Evolutionary conservation across 805 yeast genomes (phyloP).

Genomic region (Ogataea saltuana): DNA sequence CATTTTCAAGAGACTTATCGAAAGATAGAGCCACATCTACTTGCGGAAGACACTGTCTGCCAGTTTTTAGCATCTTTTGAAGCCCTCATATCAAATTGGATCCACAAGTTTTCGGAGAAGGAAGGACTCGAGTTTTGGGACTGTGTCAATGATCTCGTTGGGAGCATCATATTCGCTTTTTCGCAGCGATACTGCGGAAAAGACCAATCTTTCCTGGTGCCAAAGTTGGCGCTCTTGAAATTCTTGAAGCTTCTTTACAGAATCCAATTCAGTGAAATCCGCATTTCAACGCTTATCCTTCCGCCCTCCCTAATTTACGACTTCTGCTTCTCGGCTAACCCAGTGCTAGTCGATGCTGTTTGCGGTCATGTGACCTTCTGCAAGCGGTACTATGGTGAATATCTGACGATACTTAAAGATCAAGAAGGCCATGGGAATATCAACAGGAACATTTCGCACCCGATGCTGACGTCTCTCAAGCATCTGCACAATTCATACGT

Average conservation of each 20-base stretch:
- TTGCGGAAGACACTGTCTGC: neutral
- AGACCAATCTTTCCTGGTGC: neutral
- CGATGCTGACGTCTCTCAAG: slow-evolving; percentile 28
- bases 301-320: slow-evolving; percentile 43
- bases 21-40: slow-evolving; percentile 8
- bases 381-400: slow-evolving; percentile 38
- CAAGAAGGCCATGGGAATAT: slow-evolving; percentile 15
- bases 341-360: slow-evolving; percentile 45
- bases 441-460: slow-evolving; percentile 14
- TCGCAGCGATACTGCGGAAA: slow-evolving; percentile 14
- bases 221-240: slow-evolving; percentile 14
- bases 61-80: slow-evolving; percentile 10
- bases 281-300: slow-evolving; percentile 33
- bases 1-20: slow-evolving; percentile 13
- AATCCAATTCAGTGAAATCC: slow-evolving; percentile 27
- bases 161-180: slow-evolving; percentile 11
- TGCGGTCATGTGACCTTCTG: slow-evolving; percentile 48
- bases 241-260: slow-evolving; percentile 19
- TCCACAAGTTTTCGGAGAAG: neutral
- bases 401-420: slow-evolving; percentile 17
- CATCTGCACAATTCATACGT: slow-evolving; percentile 49
- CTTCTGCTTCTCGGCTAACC: slow-evolving; percentile 43
- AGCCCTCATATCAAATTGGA: slow-evolving; percentile 19
- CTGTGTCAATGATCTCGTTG: slow-evolving; percentile 21
- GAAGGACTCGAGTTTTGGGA: slow-evolving; percentile 15